phyloP scores from a whole-genome alignment of 495 filamentous ascomycete genomes.

The Mytilinidion resinicola region DNA sequence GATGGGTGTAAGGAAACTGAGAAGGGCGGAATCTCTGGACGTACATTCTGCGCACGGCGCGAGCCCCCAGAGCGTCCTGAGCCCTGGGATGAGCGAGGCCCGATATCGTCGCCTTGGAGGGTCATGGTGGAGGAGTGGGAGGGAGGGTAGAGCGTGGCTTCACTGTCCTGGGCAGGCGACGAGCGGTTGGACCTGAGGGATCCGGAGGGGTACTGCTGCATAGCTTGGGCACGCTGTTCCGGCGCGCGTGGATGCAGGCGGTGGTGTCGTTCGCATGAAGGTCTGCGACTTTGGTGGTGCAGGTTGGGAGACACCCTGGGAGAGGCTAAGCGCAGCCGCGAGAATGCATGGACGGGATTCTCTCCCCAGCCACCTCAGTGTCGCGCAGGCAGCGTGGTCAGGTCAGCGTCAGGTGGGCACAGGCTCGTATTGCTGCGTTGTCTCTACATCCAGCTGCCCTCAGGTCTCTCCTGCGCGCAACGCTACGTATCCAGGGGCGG shows the following conservation, averaged over 20 bases:
- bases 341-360: too few species aligned
- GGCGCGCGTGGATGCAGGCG: not conserved
- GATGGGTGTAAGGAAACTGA: not conserved
- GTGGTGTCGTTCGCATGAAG: not conserved
- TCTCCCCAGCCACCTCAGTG: too few species aligned
- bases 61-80: slow-evolving; percentile 27
- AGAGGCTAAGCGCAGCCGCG: too few species aligned
- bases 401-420: too few species aligned
- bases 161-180: slow-evolving; percentile 19
- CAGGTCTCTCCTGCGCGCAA: too few species aligned
- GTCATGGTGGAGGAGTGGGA: slow-evolving; percentile 27
- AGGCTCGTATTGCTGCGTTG: too few species aligned
- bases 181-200: slow-evolving; percentile 8
- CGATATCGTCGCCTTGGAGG: slow-evolving; percentile 20
- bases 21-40: slow-evolving; percentile 2
- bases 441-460: too few species aligned
- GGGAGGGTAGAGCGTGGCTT: slow-evolving; percentile 18
- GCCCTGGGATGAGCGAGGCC: slow-evolving; percentile 22
- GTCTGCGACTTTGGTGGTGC: too few species aligned
- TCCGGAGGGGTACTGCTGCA: slow-evolving; percentile 17
- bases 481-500: too few species aligned
- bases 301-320: too few species aligned
- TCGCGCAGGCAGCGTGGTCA: too few species aligned
- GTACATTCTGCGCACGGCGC: slow-evolving; percentile 24
- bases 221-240: slow-evolving; percentile 1